A percentile compares a stretch with the other conserved stretches of the same genome.
phyloP scores from a whole-genome alignment of 768 basidiomycete genomes.

The Auricularia sp. region DNA sequence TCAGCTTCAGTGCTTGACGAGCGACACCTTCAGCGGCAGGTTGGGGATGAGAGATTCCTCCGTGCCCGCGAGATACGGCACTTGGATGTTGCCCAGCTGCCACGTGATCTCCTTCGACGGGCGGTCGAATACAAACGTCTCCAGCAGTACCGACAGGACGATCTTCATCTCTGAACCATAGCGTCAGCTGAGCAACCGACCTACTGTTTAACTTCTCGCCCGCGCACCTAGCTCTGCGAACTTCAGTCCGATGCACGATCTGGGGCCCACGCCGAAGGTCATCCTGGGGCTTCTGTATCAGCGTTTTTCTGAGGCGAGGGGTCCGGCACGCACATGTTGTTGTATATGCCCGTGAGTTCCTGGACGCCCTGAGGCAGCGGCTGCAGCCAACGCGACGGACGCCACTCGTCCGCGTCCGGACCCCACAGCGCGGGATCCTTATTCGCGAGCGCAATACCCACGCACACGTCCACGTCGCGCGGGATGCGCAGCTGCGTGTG shows the following conservation, averaged over 20 bases:
- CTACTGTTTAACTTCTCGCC: background rate
- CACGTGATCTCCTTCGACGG: slow-evolving; percentile 2
- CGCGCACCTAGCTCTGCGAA: slow-evolving; percentile 4
- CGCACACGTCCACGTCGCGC: slow-evolving; percentile 12
- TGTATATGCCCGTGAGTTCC: slow-evolving; percentile 5
- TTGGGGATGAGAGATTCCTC: background rate
- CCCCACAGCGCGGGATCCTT: slow-evolving; percentile 2
- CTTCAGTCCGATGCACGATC: background rate
- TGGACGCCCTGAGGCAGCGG: slow-evolving; percentile 3
- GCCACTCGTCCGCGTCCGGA: slow-evolving; percentile 5
- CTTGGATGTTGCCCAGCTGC: slow-evolving; percentile 3
- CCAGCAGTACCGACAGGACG: background rate
- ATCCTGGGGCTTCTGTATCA: background rate
- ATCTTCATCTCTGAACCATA: background rate
- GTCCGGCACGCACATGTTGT: slow-evolving; percentile 3
- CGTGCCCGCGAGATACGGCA: background rate
- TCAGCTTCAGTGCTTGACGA: background rate
- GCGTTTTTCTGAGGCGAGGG: background rate
- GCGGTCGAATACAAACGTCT: background rate
- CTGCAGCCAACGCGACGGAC: background rate
- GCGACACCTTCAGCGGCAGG: slow-evolving; percentile 2
- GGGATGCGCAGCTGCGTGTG: slow-evolving; percentile 5
- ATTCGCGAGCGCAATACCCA: background rate
- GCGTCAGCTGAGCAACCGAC: background rate
- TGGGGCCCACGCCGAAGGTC: background rate